phyloP scores from a whole-genome alignment of 179 eudicot species.

The Patellifolia procumbens region DNA sequence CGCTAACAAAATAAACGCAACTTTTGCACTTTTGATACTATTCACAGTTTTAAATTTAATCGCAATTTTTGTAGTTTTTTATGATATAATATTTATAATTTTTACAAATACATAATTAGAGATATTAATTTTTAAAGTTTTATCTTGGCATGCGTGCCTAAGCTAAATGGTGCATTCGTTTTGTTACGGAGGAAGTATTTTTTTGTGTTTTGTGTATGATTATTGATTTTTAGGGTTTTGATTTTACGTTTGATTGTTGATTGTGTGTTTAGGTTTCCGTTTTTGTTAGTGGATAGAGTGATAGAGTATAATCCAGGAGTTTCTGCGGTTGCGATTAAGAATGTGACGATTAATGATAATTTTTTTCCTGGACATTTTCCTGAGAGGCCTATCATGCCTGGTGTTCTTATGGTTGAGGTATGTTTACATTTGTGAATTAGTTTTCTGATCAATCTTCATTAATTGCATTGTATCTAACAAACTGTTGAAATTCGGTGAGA shows the following conservation, averaged over 20 bases:
- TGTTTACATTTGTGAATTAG: not conserved
- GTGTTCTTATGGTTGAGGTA: conserved; percentile 99
- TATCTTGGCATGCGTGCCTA: too few species aligned
- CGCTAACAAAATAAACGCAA: too few species aligned
- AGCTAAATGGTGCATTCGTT: too few species aligned
- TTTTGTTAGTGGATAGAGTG: conserved; percentile 97
- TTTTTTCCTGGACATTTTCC: conserved; percentile 99
- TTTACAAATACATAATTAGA: too few species aligned
- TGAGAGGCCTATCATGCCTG: conserved; percentile 98
- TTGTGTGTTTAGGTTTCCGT: conserved; percentile 66
- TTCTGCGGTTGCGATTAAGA: conserved; percentile 96
- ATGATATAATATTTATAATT: too few species aligned
- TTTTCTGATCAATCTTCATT: not conserved
- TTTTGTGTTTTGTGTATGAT: too few species aligned
- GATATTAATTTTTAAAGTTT: too few species aligned
- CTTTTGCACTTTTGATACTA: too few species aligned
- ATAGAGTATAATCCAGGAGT: conserved; percentile 87
- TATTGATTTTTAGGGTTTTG: conserved; percentile 4
- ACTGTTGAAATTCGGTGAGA: not conserved
- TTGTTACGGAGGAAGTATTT: too few species aligned
- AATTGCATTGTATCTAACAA: not conserved
- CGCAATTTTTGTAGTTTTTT: too few species aligned
- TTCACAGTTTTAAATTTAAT: too few species aligned
- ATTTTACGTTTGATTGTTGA: not conserved
- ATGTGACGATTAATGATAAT: conserved; percentile 94